Conservation (phyloP, 768 basidiomycete genomes). For the Vishniacozyma victoriae region DNA sequence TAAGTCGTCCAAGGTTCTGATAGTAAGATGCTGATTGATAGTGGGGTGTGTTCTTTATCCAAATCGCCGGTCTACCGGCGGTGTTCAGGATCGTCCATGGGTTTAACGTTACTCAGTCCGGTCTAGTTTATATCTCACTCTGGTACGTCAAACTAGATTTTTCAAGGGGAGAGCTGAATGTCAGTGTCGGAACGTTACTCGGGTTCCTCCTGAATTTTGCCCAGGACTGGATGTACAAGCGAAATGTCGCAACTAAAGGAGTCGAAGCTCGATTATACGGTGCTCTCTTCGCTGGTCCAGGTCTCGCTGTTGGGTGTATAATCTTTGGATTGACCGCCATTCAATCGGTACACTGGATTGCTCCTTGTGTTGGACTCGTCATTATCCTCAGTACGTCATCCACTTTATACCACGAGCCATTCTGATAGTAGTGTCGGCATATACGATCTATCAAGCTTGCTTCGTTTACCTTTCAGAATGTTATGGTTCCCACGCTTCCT, state of each 20-base stretch:
- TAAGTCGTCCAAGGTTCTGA: constrained; percentile 12
- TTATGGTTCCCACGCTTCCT: constrained; percentile 59
- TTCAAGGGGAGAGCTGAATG: background rate
- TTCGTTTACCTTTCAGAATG: constrained; percentile 63
- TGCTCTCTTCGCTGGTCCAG: constrained; percentile 40
- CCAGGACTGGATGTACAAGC: constrained; percentile 41
- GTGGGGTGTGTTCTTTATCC: constrained; percentile 69
- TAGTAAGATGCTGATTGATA: constrained; percentile 5
- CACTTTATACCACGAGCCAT: constrained; percentile 3
- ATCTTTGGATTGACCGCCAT: constrained; percentile 67
- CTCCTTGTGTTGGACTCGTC: constrained; percentile 54
- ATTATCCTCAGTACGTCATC: constrained; percentile 49
- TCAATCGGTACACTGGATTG: constrained; percentile 58
- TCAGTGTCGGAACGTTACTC: constrained; percentile 28
- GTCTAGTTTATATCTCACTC: constrained; percentile 59
- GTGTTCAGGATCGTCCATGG: constrained; percentile 57
- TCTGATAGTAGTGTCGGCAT: background rate
- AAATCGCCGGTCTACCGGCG: constrained; percentile 53
- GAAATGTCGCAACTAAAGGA: constrained; percentile 30
- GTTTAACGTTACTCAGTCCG: constrained; percentile 59
- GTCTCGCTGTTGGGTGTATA: constrained; percentile 48
- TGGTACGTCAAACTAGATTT: constrained; percentile 51
- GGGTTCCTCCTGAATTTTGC: constrained; percentile 30
- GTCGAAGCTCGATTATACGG: constrained; percentile 44
- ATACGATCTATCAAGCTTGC: constrained; percentile 12